Base-by-base conservation (phyloP, 306 rosid genomes). In the Cucurbita pepo region DNA sequence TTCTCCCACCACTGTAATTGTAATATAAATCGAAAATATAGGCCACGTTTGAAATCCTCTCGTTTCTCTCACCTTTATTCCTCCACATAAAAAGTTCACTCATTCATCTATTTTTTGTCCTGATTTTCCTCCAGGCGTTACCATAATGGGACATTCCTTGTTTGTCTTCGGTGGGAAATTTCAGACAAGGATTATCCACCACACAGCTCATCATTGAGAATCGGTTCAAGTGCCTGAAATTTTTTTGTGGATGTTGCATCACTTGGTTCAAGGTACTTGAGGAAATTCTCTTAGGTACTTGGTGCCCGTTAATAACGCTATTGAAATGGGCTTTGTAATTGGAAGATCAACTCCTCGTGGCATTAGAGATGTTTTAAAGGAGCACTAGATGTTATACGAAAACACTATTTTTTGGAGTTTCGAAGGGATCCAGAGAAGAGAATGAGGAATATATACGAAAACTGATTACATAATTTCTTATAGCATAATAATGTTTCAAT, bases 11-110 rank as follows among this genome's bases (percentile, higher is more conserved):
- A 69, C 25, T 84, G 88, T 79, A 86, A 81, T 79, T 88, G 84
- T 88, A 89, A 80, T 53, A 81, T 84, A 78, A 77, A 75, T 71
- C 77, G 81, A 77, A 79, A 81, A 70, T 76, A 69, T 78, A 84
- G 84, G 76, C 56, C 54, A 79, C 74, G 54, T n/a, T 81, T 77
- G 90, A 75, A 80, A 77, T 58, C 77, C 56, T 3, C 76, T 40
- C 56, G 75, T 75, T 75, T 77, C 67, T 57, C 78, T 81, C 34
- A 50, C 25, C 22, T 25, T 50, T 6, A 48, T 69, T 69, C 57
- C 38, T 69, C 41, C 0, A 50, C 54, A 50, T 50, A 50, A 50
- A 50, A 50, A 5, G 7, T 14, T n/a, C 1, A 50, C 54, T 50
- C 18, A 5, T 50, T 50, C 54, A 50, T 50, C 18, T 13, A 43